Evolutionary conservation across 2,329 filamentous ascomycete genomes (phyloP), one percentile per base, ranked within the genome.

Genomic region (Hymenoscyphus repandus): DNA sequence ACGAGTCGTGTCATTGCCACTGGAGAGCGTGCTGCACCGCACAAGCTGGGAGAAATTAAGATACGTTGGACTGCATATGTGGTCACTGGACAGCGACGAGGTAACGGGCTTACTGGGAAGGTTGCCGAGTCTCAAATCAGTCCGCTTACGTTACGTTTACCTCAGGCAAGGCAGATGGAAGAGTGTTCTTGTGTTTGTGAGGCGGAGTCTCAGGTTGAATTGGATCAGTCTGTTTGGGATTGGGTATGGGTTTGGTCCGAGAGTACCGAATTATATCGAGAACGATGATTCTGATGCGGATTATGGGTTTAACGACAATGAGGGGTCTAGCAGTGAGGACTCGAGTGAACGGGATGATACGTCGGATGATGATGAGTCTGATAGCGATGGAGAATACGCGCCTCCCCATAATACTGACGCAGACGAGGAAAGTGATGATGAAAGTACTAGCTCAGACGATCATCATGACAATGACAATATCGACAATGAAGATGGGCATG

Each of bases 11-110:
- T 75, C 73, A 18, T 64, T 86, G 17, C 72, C 72, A 5, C 71
- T 86, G 2, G 78, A 83, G 52, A 72, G 76, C 5, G 71, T 86
- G 20, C 85, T 87, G 61, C 81, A 86, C 59, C 69, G 78, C 50
- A 73, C 83, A 6, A 72, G 73, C 39, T 85, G 81, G 80, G 73
- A 77, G 12, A 78, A 77, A 32, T 69, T 87, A 5, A 73, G 79
- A 32, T 80, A 81, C 1, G 78, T 86, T 49, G 83, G 83, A 1
- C 76, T 87, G 18, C 80, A 85, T 56, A 76, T 79, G 12, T 86
- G 83, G 83, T 74, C 74, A 38, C 66, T 86, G 3, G 69, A 77
- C 41, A 74, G 77, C 1, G 72, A 77, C 1, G 83, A 87, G 60
- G 79, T 87, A 45, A 78, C 83, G 41, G 68, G 67, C 0, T 67